A percentile compares a stretch with the other conserved stretches of the same genome.
Evolutionary conservation across 1,284 basidiomycete species (phyloP).

Genomic region (Trametes versicolor): DNA sequence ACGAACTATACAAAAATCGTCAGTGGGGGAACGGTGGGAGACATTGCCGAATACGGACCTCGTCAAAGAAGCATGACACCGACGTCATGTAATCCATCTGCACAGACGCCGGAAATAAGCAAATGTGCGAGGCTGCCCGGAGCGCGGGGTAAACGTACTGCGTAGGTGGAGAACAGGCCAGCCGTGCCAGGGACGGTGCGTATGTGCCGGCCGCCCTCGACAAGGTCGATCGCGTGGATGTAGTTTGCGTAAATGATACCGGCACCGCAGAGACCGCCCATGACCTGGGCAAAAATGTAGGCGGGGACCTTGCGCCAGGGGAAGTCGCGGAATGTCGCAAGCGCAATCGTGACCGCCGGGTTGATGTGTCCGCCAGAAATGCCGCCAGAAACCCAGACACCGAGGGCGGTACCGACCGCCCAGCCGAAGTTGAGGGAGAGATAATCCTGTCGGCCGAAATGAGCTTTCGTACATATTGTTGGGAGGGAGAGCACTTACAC

Average conservation of each 20-base stretch:
- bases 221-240: conserved; percentile 75
- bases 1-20: conserved; percentile 54
- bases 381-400: conserved; percentile 72
- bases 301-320: conserved; percentile 82
- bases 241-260: conserved; percentile 81
- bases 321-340: conserved; percentile 78
- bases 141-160: conserved; percentile 53
- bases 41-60: conserved; percentile 44
- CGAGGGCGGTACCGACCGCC: conserved; percentile 72
- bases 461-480: conserved; percentile 10
- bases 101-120: not conserved
- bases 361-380: conserved; percentile 85
- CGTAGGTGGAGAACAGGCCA: conserved; percentile 75
- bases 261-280: conserved; percentile 77
- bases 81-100: conserved; percentile 68
- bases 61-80: conserved; percentile 68
- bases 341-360: conserved; percentile 78
- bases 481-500: conserved; percentile 56
- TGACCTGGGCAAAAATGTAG: conserved; percentile 76
- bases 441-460: conserved; percentile 55
- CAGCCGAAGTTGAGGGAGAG: conserved; percentile 72
- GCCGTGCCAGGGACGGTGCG: conserved; percentile 76
- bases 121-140: not conserved
- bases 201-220: conserved; percentile 67
- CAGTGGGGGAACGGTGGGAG: conserved; percentile 22